Evolutionary conservation across 805 yeast genomes (phyloP).

Genomic region (Metschnikowia reukaufii): DNA sequence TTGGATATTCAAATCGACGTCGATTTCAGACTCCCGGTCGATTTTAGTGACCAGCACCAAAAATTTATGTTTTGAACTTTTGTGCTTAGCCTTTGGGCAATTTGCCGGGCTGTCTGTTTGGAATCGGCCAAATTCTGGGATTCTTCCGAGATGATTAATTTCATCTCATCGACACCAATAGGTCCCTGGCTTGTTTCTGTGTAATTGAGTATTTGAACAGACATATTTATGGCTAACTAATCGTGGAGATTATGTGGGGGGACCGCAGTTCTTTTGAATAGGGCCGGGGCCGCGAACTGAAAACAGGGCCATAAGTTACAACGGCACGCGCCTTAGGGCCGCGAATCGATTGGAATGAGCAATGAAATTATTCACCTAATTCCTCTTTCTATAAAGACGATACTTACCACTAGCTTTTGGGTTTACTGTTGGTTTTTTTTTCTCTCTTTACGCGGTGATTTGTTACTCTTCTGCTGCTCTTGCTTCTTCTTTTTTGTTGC

Average conservation of each 20-base stretch:
- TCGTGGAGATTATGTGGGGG: neutral
- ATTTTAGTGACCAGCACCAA: constrained; percentile 46
- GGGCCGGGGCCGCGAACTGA: too few relatives aligned
- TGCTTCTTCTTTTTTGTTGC: too few relatives aligned
- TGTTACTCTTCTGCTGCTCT: too few relatives aligned
- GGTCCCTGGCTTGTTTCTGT: constrained; percentile 15
- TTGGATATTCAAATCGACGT: constrained; percentile 25
- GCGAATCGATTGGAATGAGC: too few relatives aligned
- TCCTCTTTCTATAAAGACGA: too few relatives aligned
- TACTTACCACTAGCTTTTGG: too few relatives aligned
- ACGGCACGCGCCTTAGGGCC: neutral
- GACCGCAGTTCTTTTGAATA: neutral
- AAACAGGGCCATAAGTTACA: too few relatives aligned
- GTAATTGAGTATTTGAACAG: constrained; percentile 11
- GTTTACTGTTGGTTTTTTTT: too few relatives aligned
- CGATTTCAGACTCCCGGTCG: constrained; percentile 16
- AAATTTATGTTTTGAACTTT: constrained; percentile 59
- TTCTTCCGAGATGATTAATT: constrained; percentile 6
- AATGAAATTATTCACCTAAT: too few relatives aligned
- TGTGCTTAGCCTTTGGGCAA: constrained; percentile 39
- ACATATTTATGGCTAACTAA: constrained; percentile 9
- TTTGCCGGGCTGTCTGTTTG: constrained; percentile 27
- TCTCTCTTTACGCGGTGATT: too few relatives aligned
- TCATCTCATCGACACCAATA: constrained; percentile 8
- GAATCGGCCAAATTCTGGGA: constrained; percentile 7